Evolutionary conservation across 2,329 filamentous ascomycete genomes (phyloP).

Genomic region (Pseudocercospora crystallina): DNA sequence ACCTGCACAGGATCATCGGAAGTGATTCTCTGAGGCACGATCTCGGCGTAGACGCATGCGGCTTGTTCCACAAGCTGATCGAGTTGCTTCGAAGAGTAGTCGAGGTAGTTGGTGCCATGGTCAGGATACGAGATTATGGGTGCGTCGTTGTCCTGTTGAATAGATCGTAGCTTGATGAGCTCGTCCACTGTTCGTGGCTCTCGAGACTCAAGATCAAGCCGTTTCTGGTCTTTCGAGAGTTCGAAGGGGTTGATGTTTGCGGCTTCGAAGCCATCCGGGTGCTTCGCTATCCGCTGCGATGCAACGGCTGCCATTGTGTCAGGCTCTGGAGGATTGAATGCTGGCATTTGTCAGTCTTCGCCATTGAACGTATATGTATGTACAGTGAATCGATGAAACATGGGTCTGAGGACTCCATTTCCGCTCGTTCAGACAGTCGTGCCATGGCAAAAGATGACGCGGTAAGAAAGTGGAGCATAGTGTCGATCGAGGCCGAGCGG

Average conservation of each 20-base stretch:
- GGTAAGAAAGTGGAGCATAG: neutral
- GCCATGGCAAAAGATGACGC: neutral
- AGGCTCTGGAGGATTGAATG: neutral
- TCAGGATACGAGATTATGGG: conserved; percentile 26
- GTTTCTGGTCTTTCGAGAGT: conserved; percentile 3
- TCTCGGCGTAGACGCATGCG: conserved; percentile 18
- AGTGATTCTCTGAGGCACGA: conserved; percentile 18
- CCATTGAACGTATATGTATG: conserved; percentile 2
- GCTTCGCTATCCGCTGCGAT: neutral
- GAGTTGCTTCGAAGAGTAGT: conserved; percentile 24
- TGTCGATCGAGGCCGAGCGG: neutral
- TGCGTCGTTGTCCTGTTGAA: conserved; percentile 14
- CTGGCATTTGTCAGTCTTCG: conserved; percentile 1
- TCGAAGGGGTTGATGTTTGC: neutral
- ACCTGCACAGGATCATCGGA: conserved; percentile 31
- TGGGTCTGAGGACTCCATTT: neutral
- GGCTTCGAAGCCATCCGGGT: neutral
- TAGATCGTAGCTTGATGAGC: conserved; percentile 18
- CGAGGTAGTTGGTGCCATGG: conserved; percentile 21
- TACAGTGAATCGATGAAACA: neutral
- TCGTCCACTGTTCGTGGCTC: conserved; percentile 23
- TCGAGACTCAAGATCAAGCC: conserved; percentile 10
- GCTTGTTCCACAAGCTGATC: conserved; percentile 21
- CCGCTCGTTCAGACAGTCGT: neutral
- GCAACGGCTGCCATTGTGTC: neutral